These are phyloP conservation scores for Rubia peregrina DNA, from an alignment of 305 asterid genomes.

Conservation along the genomic window DNA sequence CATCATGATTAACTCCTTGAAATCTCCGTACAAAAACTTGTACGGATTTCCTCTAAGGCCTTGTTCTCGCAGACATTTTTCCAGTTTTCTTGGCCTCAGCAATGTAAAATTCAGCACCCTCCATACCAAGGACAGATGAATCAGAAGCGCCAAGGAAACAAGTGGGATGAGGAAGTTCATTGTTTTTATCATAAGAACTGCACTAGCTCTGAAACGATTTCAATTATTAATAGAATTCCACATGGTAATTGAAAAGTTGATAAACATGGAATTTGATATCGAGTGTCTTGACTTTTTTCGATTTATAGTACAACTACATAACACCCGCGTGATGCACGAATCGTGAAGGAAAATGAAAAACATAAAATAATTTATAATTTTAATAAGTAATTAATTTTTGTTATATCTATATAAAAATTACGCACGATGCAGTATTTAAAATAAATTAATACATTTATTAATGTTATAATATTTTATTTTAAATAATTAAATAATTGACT, in stretches of 20 bases:
- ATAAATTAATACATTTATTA: too few relatives aligned
- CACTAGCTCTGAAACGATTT: background rate
- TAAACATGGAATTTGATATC: too few relatives aligned
- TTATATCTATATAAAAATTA: too few relatives aligned
- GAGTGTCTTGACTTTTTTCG: too few relatives aligned
- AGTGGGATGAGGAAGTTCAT: slow-evolving; percentile 6
- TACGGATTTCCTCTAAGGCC: slow-evolving; percentile 48
- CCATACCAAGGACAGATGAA: slow-evolving; percentile 22
- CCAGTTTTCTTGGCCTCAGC: slow-evolving; percentile 36
- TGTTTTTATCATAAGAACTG: background rate
- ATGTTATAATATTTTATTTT: too few relatives aligned
- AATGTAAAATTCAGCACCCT: slow-evolving; percentile 30
- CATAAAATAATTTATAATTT: too few relatives aligned
- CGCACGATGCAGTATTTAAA: too few relatives aligned
- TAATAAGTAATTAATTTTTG: too few relatives aligned
- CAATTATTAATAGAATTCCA: background rate
- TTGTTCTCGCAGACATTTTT: slow-evolving; percentile 36
- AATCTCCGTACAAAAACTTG: slow-evolving; percentile 39
- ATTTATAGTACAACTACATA: too few relatives aligned
- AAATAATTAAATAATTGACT: too few relatives aligned
- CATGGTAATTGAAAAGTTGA: background rate
- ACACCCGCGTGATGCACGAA: too few relatives aligned
- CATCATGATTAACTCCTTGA: slow-evolving; percentile 21
- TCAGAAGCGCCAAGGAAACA: slow-evolving; percentile 12
- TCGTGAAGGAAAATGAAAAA: too few relatives aligned